phyloP scores from a whole-genome alignment of 768 basidiomycete genomes.

The Boletus subcaerulescens region DNA sequence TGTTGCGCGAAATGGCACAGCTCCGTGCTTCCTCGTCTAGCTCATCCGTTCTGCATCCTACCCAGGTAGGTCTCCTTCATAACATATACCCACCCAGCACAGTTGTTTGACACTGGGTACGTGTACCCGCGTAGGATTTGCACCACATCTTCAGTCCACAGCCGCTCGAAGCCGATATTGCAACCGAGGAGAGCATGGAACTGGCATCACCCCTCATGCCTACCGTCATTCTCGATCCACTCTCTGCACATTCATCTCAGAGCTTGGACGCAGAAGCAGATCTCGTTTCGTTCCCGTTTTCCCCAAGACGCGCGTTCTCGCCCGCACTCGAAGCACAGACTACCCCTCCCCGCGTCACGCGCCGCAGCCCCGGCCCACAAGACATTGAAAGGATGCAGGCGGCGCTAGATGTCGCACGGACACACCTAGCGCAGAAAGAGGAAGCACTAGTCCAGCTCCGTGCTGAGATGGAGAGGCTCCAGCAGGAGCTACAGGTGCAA shows the following conservation, averaged over 20 bases:
- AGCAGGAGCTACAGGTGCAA: constrained; percentile 4
- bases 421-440: constrained; percentile 24
- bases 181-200: constrained; percentile 48
- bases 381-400: constrained; percentile 23
- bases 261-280: constrained; percentile 6
- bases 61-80: constrained; percentile 2
- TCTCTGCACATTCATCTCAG: background rate
- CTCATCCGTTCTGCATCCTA: background rate
- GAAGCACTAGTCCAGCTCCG: constrained; percentile 19
- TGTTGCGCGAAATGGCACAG: constrained; percentile 31
- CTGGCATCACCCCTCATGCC: constrained; percentile 50
- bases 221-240: constrained; percentile 18
- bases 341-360: background rate
- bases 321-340: background rate
- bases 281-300: constrained; percentile 18
- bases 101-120: background rate
- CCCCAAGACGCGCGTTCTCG: constrained; percentile 20
- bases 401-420: constrained; percentile 19
- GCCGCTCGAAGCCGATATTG: constrained; percentile 32
- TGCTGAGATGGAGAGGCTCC: constrained; percentile 21
- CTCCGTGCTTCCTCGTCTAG: constrained; percentile 7
- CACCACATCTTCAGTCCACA: constrained; percentile 8
- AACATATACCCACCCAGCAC: background rate
- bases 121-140: constrained; percentile 3
- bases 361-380: constrained; percentile 7